A percentile compares a stretch with the other conserved stretches of the same genome.
These are phyloP conservation scores for Avena insularis DNA, from an alignment of 176 grass and related monocot genomes.

Conservation along the genomic window DNA sequence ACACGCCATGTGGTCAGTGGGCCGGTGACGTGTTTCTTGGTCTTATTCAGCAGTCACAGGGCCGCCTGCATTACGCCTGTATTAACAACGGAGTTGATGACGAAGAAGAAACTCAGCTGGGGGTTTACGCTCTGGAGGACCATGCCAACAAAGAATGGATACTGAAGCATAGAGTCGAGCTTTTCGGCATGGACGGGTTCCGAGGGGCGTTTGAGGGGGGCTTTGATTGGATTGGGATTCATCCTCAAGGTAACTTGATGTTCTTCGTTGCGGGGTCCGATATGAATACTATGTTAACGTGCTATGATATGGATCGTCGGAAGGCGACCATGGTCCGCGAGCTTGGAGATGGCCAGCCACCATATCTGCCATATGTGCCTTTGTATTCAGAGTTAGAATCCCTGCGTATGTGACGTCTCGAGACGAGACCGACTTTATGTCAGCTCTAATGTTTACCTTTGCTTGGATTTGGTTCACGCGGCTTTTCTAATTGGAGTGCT, in stretches of 20 bases:
- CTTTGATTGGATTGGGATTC: background rate
- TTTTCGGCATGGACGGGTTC: background rate
- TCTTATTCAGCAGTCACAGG: background rate
- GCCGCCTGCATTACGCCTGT: background rate
- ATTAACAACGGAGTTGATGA: background rate
- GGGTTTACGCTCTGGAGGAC: background rate
- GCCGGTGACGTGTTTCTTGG: too few relatives aligned
- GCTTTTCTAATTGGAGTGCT: background rate
- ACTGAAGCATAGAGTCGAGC: background rate
- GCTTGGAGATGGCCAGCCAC: background rate
- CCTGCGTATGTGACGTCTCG: background rate
- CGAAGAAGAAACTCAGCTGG: background rate
- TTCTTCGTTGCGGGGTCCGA: background rate
- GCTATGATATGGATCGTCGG: background rate
- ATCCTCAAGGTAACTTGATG: background rate
- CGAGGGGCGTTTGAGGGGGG: background rate
- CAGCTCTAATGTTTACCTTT: background rate
- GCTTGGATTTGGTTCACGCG: background rate
- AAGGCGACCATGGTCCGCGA: background rate
- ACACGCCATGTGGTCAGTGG: background rate
- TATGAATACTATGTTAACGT: background rate
- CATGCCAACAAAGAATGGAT: background rate
- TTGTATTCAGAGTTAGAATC: background rate
- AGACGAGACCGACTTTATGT: background rate
- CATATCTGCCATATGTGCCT: background rate